These are phyloP conservation scores for Apiotrichum siamense DNA, from an alignment of 1,284 basidiomycete genomes.

Conservation along the genomic window DNA sequence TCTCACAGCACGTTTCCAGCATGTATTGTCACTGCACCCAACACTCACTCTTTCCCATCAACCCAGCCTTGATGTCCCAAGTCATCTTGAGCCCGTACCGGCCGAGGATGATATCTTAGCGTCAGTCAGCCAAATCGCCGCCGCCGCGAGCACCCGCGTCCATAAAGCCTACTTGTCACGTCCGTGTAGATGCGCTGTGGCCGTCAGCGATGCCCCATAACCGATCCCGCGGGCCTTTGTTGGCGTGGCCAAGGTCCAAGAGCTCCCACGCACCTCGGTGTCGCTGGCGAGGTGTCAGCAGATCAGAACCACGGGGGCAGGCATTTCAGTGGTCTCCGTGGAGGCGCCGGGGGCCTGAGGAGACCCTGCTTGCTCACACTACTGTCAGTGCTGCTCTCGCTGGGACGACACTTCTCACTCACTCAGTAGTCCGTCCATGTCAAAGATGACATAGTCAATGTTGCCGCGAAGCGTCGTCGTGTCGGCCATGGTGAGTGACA, in stretches of 20 bases:
- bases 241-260: too few relatives aligned
- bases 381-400: neutral
- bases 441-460: constrained; percentile 47
- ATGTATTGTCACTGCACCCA: neutral
- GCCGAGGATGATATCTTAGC: constrained; percentile 41
- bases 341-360: neutral
- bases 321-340: neutral
- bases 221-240: too few relatives aligned
- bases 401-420: too few relatives aligned
- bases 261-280: constrained; percentile 1
- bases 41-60: constrained; percentile 46
- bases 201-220: too few relatives aligned
- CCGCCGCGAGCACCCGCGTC: neutral
- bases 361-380: constrained; percentile 25
- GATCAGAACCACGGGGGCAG: neutral
- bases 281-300: neutral
- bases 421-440: constrained; percentile 47
- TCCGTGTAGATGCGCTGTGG: constrained; percentile 43
- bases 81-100: constrained; percentile 43
- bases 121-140: neutral
- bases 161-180: constrained; percentile 32
- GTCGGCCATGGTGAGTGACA: too few relatives aligned
- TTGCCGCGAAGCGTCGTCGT: too few relatives aligned
- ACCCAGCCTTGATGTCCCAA: constrained; percentile 47
- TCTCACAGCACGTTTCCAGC: too few relatives aligned